Conservation (phyloP, 2,329 filamentous ascomycete species). For the Dactylellina drechsleri region DNA sequence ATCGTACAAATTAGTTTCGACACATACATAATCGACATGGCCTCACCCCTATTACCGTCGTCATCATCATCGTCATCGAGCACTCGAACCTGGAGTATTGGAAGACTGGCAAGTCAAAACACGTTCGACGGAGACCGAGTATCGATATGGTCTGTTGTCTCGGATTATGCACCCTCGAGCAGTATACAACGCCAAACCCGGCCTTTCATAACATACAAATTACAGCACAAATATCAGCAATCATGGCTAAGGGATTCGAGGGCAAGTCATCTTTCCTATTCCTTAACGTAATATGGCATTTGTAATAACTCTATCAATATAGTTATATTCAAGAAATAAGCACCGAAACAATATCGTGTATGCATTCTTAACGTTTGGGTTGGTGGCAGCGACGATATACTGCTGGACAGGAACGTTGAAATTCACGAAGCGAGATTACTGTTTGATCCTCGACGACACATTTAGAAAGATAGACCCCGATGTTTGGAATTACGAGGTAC, state of each 20-base stretch:
- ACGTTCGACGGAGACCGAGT: not conserved
- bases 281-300: not conserved
- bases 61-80: slow-evolving; percentile 12
- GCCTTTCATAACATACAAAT: slow-evolving; percentile 39
- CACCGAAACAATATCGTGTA: slow-evolving; percentile 25
- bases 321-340: slow-evolving; percentile 35
- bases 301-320: not conserved
- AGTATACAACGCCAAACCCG: slow-evolving; percentile 26
- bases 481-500: slow-evolving; percentile 67
- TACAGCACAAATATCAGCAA: slow-evolving; percentile 34
- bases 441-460: slow-evolving; percentile 66
- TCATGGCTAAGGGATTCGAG: slow-evolving; percentile 36
- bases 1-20: too few relatives aligned
- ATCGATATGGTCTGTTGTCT: slow-evolving; percentile 41
- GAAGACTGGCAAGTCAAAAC: not conserved
- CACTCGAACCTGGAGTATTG: not conserved
- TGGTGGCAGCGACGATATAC: slow-evolving; percentile 23
- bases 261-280: not conserved
- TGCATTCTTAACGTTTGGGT: slow-evolving; percentile 1
- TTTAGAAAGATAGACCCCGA: slow-evolving; percentile 64
- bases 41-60: slow-evolving; percentile 5
- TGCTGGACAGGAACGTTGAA: slow-evolving; percentile 37
- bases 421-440: slow-evolving; percentile 61
- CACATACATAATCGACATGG: not conserved
- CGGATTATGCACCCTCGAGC: slow-evolving; percentile 32